Base-by-base conservation (phyloP, 2,329 filamentous ascomycete genomes). In the Rhynchosporium agropyri region DNA sequence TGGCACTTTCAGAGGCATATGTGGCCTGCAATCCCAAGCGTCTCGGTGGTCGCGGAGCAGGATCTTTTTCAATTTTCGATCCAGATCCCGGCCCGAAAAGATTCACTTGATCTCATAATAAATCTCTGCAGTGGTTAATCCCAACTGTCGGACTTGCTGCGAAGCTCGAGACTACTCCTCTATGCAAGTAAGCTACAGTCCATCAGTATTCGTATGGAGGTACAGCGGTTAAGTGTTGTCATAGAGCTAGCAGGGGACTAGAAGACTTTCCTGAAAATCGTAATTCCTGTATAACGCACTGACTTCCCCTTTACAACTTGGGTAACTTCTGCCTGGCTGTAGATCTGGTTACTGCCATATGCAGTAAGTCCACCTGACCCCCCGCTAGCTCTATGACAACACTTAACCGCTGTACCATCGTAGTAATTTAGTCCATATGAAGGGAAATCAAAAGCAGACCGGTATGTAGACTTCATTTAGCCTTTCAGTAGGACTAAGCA, bases 381-480 rank as follows among this genome's bases (percentile, higher is more conserved):
- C 20, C 20, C 20, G 20, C 20, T 20, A 20, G 20, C 20, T 20
- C 20, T 20, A 20, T 20, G 20, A 20, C 20, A 20, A 20, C 20
- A 20, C 20, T 20, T 20, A 20, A 20, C 1, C 20, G 20, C 20
- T 20, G 20, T 20, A 20, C 20, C 20, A 20, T 66, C 66, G n/a
- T n/a, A 61, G 12, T 58, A 62, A n/a, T 13, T 9, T 1, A 53
- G 60, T 15, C 60, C 58, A 3, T 65, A 66, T 13, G 2, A n/a
- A 26, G 58, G 62, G 1, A 6, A 12, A 0, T 61, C 15, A 26
- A 58, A 8, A 20, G 46, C 1, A 20, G 55, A 3, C n/a, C 54
- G 4, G 55, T 31, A 0, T 60, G 65, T 29, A 46, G 58, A 2
- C 31, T 66, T 1, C 64, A 66, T 50, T 36, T 68, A 2, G 58